Evolutionary conservation across 305 asterid genomes (phyloP).

Genomic region (Petunia hybrid): DNA sequence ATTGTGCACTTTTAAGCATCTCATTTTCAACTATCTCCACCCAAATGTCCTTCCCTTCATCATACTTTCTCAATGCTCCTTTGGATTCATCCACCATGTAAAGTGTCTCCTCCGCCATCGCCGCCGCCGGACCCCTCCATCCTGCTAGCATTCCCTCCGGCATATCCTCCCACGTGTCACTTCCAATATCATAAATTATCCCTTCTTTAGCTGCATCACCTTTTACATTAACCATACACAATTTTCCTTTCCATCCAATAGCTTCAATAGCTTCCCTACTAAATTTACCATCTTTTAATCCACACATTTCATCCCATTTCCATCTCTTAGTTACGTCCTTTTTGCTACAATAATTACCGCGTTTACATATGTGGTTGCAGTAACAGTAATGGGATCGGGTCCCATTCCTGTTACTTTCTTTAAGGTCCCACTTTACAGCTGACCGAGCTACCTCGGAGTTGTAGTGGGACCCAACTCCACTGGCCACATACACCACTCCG

Average conservation of each 20-base stretch:
- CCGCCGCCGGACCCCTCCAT: slow-evolving; percentile 90
- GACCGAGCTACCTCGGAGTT: slow-evolving; percentile 63
- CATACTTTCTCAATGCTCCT: slow-evolving; percentile 61
- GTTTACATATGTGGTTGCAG: not conserved
- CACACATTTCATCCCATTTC: slow-evolving; percentile 67
- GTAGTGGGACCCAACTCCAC: slow-evolving; percentile 84
- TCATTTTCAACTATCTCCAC: slow-evolving; percentile 48
- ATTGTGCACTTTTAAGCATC: slow-evolving; percentile 64
- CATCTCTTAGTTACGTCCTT: not conserved
- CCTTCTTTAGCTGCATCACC: slow-evolving; percentile 82
- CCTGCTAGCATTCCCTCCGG: slow-evolving; percentile 82
- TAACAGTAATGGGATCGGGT: not conserved
- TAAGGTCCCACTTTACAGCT: slow-evolving; percentile 70
- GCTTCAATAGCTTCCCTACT: slow-evolving; percentile 92
- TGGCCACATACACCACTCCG: slow-evolving; percentile 62
- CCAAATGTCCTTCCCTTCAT: slow-evolving; percentile 61
- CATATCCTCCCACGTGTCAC: slow-evolving; percentile 75
- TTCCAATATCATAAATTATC: slow-evolving; percentile 52
- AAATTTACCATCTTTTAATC: slow-evolving; percentile 62
- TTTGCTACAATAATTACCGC: not conserved
- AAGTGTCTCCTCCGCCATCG: slow-evolving; percentile 74
- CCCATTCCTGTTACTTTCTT: not conserved
- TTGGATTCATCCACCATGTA: slow-evolving; percentile 71
- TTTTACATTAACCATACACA: slow-evolving; percentile 86
- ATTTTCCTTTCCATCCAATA: slow-evolving; percentile 76